A percentile compares a stretch with the other conserved stretches of the same genome.
Evolutionary conservation across 2,329 filamentous ascomycete genomes (phyloP).

Genomic region (Neofusicoccum sp.): DNA sequence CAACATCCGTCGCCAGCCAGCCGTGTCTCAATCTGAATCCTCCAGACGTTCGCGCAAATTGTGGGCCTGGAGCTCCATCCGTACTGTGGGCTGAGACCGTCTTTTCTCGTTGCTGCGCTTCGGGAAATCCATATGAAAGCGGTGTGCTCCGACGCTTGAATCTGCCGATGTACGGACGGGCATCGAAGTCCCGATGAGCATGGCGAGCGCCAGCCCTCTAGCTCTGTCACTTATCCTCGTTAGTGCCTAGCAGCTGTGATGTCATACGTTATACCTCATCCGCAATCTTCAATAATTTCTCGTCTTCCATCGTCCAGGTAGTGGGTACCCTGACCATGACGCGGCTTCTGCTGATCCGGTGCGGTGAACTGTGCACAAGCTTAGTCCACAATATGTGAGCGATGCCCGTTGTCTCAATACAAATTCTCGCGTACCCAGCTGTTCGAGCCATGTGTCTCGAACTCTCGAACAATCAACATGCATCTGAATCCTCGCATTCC

Average conservation of each 20-base stretch:
- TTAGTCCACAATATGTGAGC: no score
- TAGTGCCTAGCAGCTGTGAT: neutral
- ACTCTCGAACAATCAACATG: no score
- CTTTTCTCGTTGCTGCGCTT: neutral
- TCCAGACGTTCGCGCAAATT: no score
- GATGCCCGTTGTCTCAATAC: no score
- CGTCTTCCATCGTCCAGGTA: neutral
- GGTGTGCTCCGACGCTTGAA: neutral
- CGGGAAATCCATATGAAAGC: neutral
- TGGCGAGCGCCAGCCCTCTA: neutral
- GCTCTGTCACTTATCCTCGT: neutral
- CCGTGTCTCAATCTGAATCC: neutral
- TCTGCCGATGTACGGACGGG: neutral
- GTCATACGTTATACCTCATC: constrained; percentile 1
- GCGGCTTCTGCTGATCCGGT: neutral
- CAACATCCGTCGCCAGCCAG: neutral
- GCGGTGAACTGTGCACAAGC: no score
- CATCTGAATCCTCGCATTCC: no score
- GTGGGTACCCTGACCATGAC: neutral
- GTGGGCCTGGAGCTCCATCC: neutral
- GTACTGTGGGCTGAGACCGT: neutral
- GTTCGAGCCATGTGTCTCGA: no score
- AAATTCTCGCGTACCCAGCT: no score
- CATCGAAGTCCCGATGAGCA: neutral
- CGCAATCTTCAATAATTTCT: neutral